Evolutionary conservation across 2,329 filamentous ascomycete genomes (phyloP).

Genomic region (Cladobotryum protrusum): DNA sequence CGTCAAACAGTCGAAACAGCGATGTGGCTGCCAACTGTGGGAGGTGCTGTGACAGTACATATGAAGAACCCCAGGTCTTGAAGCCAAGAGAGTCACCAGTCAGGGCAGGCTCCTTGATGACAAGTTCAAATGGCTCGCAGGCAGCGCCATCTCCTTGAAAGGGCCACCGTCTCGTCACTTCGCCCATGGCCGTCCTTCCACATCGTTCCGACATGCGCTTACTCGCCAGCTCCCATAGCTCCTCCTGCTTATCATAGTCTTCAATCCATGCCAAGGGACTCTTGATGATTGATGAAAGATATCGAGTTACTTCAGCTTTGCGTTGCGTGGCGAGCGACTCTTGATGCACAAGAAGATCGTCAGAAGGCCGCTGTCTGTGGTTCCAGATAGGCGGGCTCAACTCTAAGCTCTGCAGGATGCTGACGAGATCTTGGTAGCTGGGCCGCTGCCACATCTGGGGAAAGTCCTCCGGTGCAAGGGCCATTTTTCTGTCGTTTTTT

Average conservation of each 20-base stretch:
- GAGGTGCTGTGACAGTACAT: conserved; percentile 72
- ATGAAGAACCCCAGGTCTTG: conserved; percentile 94
- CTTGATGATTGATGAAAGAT: conserved; percentile 63
- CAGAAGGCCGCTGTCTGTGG: conserved; percentile 33
- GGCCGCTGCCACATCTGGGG: conserved; percentile 80
- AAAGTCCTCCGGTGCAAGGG: conserved; percentile 50
- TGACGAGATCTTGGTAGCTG: conserved; percentile 55
- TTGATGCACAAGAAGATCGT: conserved; percentile 34
- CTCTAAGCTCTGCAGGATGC: conserved; percentile 59
- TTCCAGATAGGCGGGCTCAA: conserved; percentile 65
- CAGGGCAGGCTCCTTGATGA: conserved; percentile 77
- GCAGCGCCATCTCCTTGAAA: conserved; percentile 28
- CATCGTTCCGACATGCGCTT: conserved; percentile 77
- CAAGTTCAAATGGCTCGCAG: conserved; percentile 51
- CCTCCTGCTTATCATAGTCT: conserved; percentile 59
- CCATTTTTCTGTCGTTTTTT: conserved; percentile 19
- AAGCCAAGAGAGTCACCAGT: conserved; percentile 83
- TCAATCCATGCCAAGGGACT: conserved; percentile 63
- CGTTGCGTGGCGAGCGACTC: conserved; percentile 35
- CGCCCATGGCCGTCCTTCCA: conserved; percentile 60
- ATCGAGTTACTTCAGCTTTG: conserved; percentile 52
- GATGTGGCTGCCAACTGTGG: conserved; percentile 38
- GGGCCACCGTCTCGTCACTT: conserved; percentile 50
- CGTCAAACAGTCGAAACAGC: conserved; percentile 40
- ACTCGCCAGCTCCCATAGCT: conserved; percentile 73